Evolutionary conservation across 1,284 basidiomycete genomes (phyloP).

Genomic region (Microbotryum lychnidis-dioicae): DNA sequence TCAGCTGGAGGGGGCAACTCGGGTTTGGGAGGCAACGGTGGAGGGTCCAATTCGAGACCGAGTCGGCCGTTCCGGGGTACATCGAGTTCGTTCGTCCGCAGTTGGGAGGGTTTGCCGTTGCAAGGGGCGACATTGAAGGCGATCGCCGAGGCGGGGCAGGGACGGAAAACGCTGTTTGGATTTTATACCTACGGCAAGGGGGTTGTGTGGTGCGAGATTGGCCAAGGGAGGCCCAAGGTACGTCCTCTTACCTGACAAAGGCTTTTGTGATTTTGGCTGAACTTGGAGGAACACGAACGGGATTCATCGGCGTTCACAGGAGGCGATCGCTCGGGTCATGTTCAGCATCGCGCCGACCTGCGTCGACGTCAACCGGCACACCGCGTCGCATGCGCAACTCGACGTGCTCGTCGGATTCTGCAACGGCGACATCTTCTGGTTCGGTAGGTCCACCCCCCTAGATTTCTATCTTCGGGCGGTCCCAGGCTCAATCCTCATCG

Average conservation of each 20-base stretch:
- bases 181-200: constrained; percentile 21
- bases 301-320: constrained; percentile 46
- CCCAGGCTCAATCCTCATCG: not conserved
- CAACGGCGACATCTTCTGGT: constrained; percentile 87
- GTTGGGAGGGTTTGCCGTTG: constrained; percentile 28
- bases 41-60: constrained; percentile 8
- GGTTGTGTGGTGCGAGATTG: constrained; percentile 21
- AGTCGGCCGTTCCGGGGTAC: constrained; percentile 18
- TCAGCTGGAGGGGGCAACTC: not conserved
- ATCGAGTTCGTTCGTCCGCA: constrained; percentile 23
- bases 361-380: constrained; percentile 72
- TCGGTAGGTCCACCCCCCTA: constrained; percentile 51
- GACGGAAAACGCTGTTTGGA: constrained; percentile 20
- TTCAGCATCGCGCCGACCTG: constrained; percentile 83
- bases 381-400: constrained; percentile 64
- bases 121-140: constrained; percentile 10
- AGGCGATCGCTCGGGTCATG: constrained; percentile 72
- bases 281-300: too few species aligned
- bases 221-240: constrained; percentile 19
- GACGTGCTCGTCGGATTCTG: constrained; percentile 89
- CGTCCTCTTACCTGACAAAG: too few species aligned
- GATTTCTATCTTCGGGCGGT: not conserved
- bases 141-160: constrained; percentile 19
- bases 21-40: not conserved
- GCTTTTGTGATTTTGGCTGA: too few species aligned